These are phyloP conservation scores for Podaxis sp. DNA, from an alignment of 768 basidiomycete genomes.

Conservation along the genomic window DNA sequence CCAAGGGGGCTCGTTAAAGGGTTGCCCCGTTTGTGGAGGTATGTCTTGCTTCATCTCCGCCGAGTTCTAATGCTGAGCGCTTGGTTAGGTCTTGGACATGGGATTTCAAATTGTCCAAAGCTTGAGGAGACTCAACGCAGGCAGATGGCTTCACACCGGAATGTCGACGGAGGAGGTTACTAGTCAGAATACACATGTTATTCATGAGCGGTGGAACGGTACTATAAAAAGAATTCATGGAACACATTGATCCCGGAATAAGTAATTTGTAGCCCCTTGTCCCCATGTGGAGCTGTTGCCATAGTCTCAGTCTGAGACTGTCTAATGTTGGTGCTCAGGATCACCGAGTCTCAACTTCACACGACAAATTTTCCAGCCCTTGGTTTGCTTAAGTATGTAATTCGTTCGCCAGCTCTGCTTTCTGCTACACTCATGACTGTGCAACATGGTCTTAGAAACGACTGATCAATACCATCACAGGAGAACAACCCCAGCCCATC, in stretches of 20 bases:
- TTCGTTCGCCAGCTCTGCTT: no score
- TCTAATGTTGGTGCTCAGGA: no score
- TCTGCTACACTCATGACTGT: no score
- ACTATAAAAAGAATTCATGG: no score
- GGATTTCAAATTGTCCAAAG: slow-evolving; percentile 94
- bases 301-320: neutral
- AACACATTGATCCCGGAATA: no score
- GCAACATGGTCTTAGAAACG: neutral
- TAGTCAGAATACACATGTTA: neutral
- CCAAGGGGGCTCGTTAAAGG: slow-evolving; percentile 75
- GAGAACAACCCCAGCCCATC: neutral
- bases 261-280: no score
- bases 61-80: slow-evolving; percentile 3
- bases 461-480: neutral
- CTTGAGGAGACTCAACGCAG: slow-evolving; percentile 90
- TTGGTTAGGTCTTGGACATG: slow-evolving; percentile 81
- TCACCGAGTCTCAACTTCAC: neutral
- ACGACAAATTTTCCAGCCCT: slow-evolving; percentile 6
- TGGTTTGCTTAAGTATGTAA: no score
- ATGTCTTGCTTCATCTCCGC: slow-evolving; percentile 20
- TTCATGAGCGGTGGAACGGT: neutral
- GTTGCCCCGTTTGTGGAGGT: slow-evolving; percentile 97
- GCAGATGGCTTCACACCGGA: slow-evolving; percentile 86
- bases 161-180: slow-evolving; percentile 60
- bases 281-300: neutral